Evolutionary conservation across 345 rosid species (phyloP), one percentile per base, ranked within the genome.

Genomic region (Hibiscus tridactylites): DNA sequence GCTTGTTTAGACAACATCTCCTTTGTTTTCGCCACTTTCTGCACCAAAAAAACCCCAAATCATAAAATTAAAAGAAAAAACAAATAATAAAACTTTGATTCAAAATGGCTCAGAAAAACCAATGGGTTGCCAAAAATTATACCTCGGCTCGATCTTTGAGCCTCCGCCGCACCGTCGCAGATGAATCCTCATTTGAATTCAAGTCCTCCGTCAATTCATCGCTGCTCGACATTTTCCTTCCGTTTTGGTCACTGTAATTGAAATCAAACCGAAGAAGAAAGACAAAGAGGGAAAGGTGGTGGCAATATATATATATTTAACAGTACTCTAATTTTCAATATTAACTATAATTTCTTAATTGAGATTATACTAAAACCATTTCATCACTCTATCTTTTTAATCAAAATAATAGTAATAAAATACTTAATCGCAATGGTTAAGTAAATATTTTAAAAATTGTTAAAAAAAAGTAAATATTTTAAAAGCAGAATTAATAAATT

Each of bases 1-100:
- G 92, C 92, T 80, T 83, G 91, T 77, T 91, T 88, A 37, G 97
- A 88, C 64, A 91, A 71, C 15, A 89, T 80, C 83, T 91, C 98
- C 87, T 86, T 88, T 28, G 94, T 90, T 57, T 85, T 84, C 68
- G 74, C 92, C 78, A 90, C 96, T 86, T 83, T 87, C 96, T 82
- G 58, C 19, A 61, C 44, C 53, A 12, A 39, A 76, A 21, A 13
- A 63, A 12, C 50, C 77, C 77, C 76, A 70, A 46, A 73, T 74
- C 78, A 47, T 17, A 50, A 72, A 74, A 71, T 12, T 47, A 2
- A 47, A 44, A 64, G 13, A 59, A 47, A 47, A 47, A 47, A 13
- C 15, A 47, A 60, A 49, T 15, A 10, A 4, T 15, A 13, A 28
- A 60, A 53, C 12, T 28, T 16, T 9, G 53, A 39, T 53, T 24